Base-by-base conservation (phyloP, 805 yeast species). In the Ogataea parapolymorpha region DNA sequence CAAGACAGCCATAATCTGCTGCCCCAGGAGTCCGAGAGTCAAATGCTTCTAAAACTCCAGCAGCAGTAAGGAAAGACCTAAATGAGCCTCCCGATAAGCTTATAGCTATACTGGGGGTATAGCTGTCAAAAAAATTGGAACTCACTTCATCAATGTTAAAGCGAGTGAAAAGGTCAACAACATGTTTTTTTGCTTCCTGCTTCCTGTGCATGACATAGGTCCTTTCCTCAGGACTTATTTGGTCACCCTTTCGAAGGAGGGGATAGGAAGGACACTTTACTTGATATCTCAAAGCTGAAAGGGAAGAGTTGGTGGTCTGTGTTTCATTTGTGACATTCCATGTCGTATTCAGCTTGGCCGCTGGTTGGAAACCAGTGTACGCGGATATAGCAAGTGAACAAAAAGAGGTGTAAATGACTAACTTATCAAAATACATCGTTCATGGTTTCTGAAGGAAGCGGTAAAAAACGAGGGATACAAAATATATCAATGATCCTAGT, bases 61-160 rank as follows among this genome's bases (percentile, higher is more conserved):
- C 82, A 0, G 77, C 80, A 13, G 68, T 65, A 14, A 80, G 53
- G 81, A 80, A 77, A 6, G 85, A 74, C 38, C 85, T 61, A 55
- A 76, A 74, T 2, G 79, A 77, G 4, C 78, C 79, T 1, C 80
- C 80, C 11, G 76, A 70, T 4, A 74, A 41, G 2, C 75, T 68
- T 2, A 74, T 46, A 5, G 71, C 73, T 7, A 73, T 63, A 12
- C 40, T 39, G 2, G 53, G 53, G 11, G 43, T 37, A 20, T 28
- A 36, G 11, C 29, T 17, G 12, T 26, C 42, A 18, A 47, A 28
- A 12, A 44, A 20, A 3, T 12, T 4, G 7, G 44, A 24, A 20
- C 34, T 40, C n/a, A 44, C 16, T 13, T 32, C 48, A 14, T 41
- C 48, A 11, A 47, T 44, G 8, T 31, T 35, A 20, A 47, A 42